Conservation (phyloP, 208 protist genomes). For the Leishmania martiniquensis region DNA sequence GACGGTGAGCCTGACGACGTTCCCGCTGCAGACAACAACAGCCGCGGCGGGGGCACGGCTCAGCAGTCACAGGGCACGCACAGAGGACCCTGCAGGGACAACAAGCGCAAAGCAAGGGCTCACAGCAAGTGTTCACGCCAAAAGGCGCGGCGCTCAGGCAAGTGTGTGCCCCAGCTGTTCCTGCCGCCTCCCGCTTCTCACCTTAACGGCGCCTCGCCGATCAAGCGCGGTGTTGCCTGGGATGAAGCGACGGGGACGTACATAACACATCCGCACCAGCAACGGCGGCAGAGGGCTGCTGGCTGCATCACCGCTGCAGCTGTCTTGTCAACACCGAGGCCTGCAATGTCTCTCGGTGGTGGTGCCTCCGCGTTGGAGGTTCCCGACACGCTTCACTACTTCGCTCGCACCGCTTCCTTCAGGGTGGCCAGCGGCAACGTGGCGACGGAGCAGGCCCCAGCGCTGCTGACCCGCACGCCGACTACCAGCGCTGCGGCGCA, state of each 20-base stretch:
- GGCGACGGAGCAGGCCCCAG: background rate
- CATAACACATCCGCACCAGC: slow-evolving; percentile 36
- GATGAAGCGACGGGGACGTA: slow-evolving; percentile 26
- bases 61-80: slow-evolving; percentile 14
- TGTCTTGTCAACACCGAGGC: background rate
- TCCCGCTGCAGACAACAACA: slow-evolving; percentile 2
- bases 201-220: slow-evolving; percentile 6
- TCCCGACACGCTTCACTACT: slow-evolving; percentile 25
- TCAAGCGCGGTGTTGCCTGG: slow-evolving; percentile 33
- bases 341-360: background rate
- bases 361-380: slow-evolving; percentile 17
- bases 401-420: slow-evolving; percentile 19
- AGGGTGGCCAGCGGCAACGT: background rate
- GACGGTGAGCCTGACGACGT: background rate
- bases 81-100: background rate
- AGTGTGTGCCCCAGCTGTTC: background rate
- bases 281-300: slow-evolving; percentile 18
- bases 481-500: background rate
- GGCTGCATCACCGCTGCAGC: background rate
- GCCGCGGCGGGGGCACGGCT: slow-evolving; percentile 1
- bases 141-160: background rate
- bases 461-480: slow-evolving; percentile 8
- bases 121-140: slow-evolving; percentile 3
- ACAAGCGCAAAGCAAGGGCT: slow-evolving; percentile 8
- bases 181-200: background rate